phyloP scores from a whole-genome alignment of 208 protist species.

The Trypanosoma caninum region DNA sequence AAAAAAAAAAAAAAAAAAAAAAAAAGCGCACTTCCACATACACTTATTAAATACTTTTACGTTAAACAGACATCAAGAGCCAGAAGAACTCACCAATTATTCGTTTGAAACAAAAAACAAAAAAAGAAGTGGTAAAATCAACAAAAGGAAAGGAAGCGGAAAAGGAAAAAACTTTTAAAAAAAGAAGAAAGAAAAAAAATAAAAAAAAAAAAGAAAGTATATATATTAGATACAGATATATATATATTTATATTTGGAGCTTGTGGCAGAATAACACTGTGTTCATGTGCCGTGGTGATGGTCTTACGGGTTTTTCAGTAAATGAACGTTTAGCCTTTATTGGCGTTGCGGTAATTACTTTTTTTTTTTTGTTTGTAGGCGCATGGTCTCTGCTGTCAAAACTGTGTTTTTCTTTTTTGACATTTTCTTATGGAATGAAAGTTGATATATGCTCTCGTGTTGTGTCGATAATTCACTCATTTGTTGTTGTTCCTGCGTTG shows the following conservation, averaged over 20 bases:
- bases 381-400: slow-evolving; percentile 26
- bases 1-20: neutral
- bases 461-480: slow-evolving; percentile 36
- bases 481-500: slow-evolving; percentile 34
- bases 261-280: neutral
- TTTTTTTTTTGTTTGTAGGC: slow-evolving; percentile 23
- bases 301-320: neutral
- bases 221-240: neutral
- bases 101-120: too few relatives aligned
- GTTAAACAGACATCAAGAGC: too few relatives aligned
- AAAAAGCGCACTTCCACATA: neutral
- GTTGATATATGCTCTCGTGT: slow-evolving; percentile 41
- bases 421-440: slow-evolving; percentile 14
- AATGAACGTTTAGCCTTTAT: slow-evolving; percentile 9
- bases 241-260: slow-evolving; percentile 1
- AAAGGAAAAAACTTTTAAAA: too few relatives aligned
- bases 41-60: neutral
- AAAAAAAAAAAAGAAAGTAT: neutral
- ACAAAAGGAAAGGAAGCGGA: neutral
- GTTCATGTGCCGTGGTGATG: neutral
- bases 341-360: slow-evolving; percentile 27
- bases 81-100: too few relatives aligned
- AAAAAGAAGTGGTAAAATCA: too few relatives aligned
- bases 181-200: too few relatives aligned
- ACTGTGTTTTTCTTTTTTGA: slow-evolving; percentile 32